Base-by-base conservation (phyloP, 345 rosid genomes). In the Bruguiera parviflora region DNA sequence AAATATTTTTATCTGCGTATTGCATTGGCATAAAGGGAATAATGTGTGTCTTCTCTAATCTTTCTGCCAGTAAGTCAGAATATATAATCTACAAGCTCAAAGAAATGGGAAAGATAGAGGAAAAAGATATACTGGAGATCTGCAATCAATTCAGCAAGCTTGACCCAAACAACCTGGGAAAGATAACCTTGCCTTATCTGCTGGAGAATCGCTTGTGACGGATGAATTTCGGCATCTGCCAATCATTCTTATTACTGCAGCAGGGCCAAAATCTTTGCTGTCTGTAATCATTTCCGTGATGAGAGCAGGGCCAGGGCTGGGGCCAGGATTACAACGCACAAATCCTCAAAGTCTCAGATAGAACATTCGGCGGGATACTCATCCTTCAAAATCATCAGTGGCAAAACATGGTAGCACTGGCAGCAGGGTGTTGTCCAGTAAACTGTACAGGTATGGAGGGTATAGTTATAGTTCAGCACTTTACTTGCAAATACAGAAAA, bases 81-180 rank as follows among this genome's bases (percentile, higher is more conserved):
- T 92, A 85, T 66, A 83, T 89, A 15, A 67, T 88, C 60, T 84
- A 71, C 82, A 87, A 89, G 84, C 96, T 92, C 32, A 88, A 84
- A 76, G 96, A 92, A 66, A 83, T 79, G 89, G 89, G 88, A 53
- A 87, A 77, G 81, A 75, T 92, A 8, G 79, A 59, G 29, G 87
- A 87, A 69, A 87, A 82, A 60, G 92, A 92, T 51, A 71, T 92
- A 70, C 18, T 77, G 66, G 84, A 68, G 83, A 77, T 88, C 61
- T 77, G 87, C 65, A 53, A 69, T 60, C 88, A 89, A 76, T 89
- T 88, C 80, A 83, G 66, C 81, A 89, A 84, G 81, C 88, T 86
- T 16, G 89, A 89, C 64, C 64, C 79, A 37, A 74, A 82, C 84
- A 84, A 83, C 80, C 74, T 75, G n/a, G 85, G 87, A 53, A 88